phyloP scores from a whole-genome alignment of 768 basidiomycete genomes.

The Mycena pura region DNA sequence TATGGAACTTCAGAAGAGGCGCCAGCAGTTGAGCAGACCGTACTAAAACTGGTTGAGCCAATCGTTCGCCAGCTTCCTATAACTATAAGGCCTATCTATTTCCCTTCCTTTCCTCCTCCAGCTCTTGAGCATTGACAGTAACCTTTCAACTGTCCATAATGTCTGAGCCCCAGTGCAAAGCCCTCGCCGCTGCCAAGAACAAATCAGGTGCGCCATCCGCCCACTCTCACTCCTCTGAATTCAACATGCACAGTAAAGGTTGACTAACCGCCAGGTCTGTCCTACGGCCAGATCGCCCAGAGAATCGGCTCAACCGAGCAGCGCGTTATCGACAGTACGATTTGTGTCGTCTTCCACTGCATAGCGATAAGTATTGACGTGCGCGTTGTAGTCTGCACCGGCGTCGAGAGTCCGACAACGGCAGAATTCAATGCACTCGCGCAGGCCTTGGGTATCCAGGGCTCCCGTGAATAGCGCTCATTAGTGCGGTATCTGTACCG shows the following conservation, averaged over 20 bases:
- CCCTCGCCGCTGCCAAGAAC: constrained; percentile 58
- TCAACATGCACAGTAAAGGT: no score
- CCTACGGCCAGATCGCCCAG: constrained; percentile 56
- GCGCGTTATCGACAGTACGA: constrained; percentile 63
- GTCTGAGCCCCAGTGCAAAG: constrained; percentile 62
- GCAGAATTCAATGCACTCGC: constrained; percentile 60
- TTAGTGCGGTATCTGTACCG: neutral
- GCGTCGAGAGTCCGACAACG: constrained; percentile 46
- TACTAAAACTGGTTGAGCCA: no score
- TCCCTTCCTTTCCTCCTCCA: no score
- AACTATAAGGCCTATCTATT: no score
- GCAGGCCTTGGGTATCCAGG: constrained; percentile 46
- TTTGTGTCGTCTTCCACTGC: no score
- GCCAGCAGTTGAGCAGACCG: constrained; percentile 9
- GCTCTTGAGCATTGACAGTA: no score
- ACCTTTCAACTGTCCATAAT: constrained; percentile 43
- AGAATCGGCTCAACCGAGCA: constrained; percentile 49
- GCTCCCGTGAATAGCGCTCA: constrained; percentile 37
- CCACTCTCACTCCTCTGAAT: neutral
- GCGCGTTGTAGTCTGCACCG: constrained; percentile 54
- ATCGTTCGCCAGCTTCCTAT: no score
- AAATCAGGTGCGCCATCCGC: constrained; percentile 49
- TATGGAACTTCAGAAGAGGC: neutral
- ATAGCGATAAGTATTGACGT: no score
- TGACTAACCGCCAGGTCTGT: constrained; percentile 49